Evolutionary conservation across 257 asterid genomes (phyloP), one percentile per base, ranked within the genome.

Genomic region (Scutellaria minor): DNA sequence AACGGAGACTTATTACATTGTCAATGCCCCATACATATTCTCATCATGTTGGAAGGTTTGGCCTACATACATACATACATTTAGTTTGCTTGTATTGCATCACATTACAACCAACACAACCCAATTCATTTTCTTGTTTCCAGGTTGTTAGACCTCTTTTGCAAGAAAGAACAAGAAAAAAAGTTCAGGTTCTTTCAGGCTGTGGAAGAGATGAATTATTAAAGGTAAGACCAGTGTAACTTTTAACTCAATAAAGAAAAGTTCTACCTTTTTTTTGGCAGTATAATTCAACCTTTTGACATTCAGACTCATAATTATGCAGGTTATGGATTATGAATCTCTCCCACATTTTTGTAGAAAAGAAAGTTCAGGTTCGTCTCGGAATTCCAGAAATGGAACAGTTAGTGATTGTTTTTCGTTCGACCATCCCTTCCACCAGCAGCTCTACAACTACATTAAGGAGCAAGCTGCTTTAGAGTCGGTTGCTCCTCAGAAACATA

Each of bases 11-110:
- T 93, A 93, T 72, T 90, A 84, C 87, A 93, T 93, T 46, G 98
- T 93, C 76, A 93, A 93, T 55, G 96, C 91, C 64, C 97, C 97
- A 20, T 90, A 93, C 77, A 89, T 93, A 50, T 93, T 93, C 78
- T 89, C 98, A 24, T 92, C 97, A 9, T 93, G 98, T 83, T 93
- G 98, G 98, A 93, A 89, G 97, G 97, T 93, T 51, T 61, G 68
- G 73, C 64, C 56, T 39, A 5, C 67, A 40, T 15, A 11, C 14
- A 40, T 8, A 39, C 44, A 51, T 37, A 65, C 45, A 6, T 31
- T 66, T 39, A 27, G 31, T 55, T 63, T 58, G 31, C 52, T 63
- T 53, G 31, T 45, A 55, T 55, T 20, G 31, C 24, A 64, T 27
- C 11, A 37, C 45, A 52, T 61, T 51, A 20, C 52, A 46, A 50